phyloP scores from a whole-genome alignment of 1,284 basidiomycete genomes.

The Ceratobasidium theobromae region DNA sequence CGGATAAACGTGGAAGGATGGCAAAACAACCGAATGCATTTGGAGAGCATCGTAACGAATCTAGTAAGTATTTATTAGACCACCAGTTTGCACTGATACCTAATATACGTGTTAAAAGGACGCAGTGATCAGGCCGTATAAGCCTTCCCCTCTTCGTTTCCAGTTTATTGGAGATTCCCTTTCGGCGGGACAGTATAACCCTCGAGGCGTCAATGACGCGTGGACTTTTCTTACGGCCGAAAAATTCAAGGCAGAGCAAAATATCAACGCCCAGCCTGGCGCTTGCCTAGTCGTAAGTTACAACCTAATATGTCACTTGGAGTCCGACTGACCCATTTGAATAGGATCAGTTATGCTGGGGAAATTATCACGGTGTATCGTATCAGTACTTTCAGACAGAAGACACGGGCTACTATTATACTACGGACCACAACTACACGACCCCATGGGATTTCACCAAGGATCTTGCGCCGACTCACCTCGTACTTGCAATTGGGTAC shows the following conservation, averaged over 20 bases:
- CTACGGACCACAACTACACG: conserved; percentile 58
- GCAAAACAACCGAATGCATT: conserved; percentile 59
- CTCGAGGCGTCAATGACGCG: conserved; percentile 51
- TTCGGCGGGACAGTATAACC: conserved; percentile 55
- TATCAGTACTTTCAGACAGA: conserved; percentile 53
- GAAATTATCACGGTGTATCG: conserved; percentile 58
- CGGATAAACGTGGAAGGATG: conserved; percentile 57
- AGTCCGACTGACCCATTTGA: neutral
- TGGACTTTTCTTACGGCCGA: conserved; percentile 60
- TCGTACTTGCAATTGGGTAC: conserved; percentile 59
- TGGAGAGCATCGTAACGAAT: conserved; percentile 53
- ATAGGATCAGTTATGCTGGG: conserved; percentile 58
- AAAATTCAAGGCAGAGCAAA: conserved; percentile 55
- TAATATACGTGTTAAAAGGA: conserved; percentile 44
- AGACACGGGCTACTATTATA: conserved; percentile 57
- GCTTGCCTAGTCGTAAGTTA: conserved; percentile 51
- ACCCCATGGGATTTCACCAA: conserved; percentile 58
- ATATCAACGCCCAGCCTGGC: conserved; percentile 56
- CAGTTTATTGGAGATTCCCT: conserved; percentile 63
- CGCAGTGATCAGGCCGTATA: conserved; percentile 51
- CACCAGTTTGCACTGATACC: neutral
- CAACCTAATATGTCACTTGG: neutral
- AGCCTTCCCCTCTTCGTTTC: conserved; percentile 51
- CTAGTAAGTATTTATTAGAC: conserved; percentile 42
- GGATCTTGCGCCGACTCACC: conserved; percentile 54